Base-by-base conservation (phyloP, 129 eudicot species). In the Apium graveolens region DNA sequence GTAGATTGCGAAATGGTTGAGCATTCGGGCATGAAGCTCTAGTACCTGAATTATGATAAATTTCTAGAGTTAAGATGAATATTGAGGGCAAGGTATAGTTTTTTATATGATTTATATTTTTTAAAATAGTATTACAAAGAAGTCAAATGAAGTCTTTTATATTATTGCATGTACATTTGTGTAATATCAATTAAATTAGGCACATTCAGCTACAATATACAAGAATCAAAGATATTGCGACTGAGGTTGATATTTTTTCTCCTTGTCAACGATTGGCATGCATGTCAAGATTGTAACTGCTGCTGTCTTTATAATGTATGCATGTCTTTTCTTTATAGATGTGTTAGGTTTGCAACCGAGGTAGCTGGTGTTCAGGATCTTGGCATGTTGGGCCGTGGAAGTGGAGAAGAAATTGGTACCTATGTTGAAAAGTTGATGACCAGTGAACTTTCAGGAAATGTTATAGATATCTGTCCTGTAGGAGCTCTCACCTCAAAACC, bases 401-500 rank as follows among this genome's bases (percentile, higher is more conserved):
- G 99, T 63, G 97, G 99, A 69, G 99, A 96, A 88, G 99, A 96
- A 85, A 96, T 96, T 69, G 99, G 99, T 29, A 96, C 99, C 24
- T 96, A 96, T 75, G 99, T 96, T 55, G 99, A 96, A 79, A 89
- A 84, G 49, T 96, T 96, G 24, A 96, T 96, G 99, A 92, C 99
- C 46, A 96, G 99, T 87, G 99, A 96, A 83, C 91, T 96, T 65
- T 96, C 99, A 3, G 99, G 97, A 49, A 96, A 96, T 75, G 99
- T 96, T 17, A 96, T 96, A 24, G 99, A 96, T 87, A 96, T 96
- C 11, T 96, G 99, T 81, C 99, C 99, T 1, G 99, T 96, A 14
- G 99, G 99, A 48, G 99, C 99, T 35, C 91, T 96, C 63, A 96
- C 99, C 63, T 96, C 99, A 16, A 96, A 96, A 70, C 99, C 99